Base-by-base conservation (phyloP, 805 yeast species). In the Yarrowia keelungensis region DNA sequence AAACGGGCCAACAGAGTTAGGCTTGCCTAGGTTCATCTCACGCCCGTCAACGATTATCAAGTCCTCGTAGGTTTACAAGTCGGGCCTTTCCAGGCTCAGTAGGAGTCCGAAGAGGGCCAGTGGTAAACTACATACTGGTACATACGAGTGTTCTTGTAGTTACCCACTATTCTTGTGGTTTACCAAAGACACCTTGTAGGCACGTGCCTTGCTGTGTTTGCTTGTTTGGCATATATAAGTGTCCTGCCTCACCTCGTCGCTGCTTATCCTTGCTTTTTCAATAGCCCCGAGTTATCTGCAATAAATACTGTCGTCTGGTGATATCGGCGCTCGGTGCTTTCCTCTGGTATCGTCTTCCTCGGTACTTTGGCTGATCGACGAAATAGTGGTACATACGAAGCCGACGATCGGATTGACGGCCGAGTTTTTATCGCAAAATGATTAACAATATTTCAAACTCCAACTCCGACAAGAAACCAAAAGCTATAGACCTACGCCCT, bases 301-400 rank as follows among this genome's bases (percentile, higher is more conserved):
- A 45, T 38, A 38, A 26, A 26, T 26, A 26, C 32, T 26, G 32
- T 3, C 32, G 32, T 3, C 32, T 26, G 32, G 32, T 26, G 4
- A 26, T 26, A 26, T 26, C 32, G 32, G 32, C 32, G 32, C 32
- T 26, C 32, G 32, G 32, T 26, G 32, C 32, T 3, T 26, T 26
- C 4, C 3, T 26, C 32, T 26, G 32, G 32, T 26, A 26, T 26
- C 32, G 32, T 5, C 32, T 26, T 5, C 39, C 39, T 38, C 39
- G 39, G 39, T 38, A 38, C 39, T 10, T 10, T 11, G 10, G 39
- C 12, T n/a, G 53, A 49, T 49, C 53, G 4, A 19, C 53, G 49
- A 46, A 15, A 49, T 49, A 15, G 32, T 26, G 53, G n/a, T n/a
- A 49, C 53, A 49, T 49, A 49, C 53, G 53, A 49, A 49, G 50